Evolutionary conservation across 169 alveolate species (phyloP), one percentile per base, ranked within the genome.

Genomic region (Babesia sp.): DNA sequence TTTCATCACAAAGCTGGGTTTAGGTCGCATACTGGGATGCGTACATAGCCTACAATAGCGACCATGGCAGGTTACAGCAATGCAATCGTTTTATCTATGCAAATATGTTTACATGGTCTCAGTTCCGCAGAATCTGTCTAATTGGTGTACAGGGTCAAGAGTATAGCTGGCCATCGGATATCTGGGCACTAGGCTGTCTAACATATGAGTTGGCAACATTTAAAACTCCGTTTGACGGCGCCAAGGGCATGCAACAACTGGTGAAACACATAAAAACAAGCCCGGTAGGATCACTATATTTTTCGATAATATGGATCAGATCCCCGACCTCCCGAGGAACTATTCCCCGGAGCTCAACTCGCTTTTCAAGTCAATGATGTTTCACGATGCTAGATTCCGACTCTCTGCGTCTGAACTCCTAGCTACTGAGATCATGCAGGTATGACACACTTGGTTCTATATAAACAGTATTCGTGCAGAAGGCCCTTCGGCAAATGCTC

Each of bases 131-230:
- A 42, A 14, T 42, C 16, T 42, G 14, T 14, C 36, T 55, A 20
- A 55, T 29, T 5, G 28, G 8, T 31, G 26, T n/a, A 4, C 45
- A 96, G 91, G 99, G 97, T 54, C 94, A 93, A 74, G 99, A 98
- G 11, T 97, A 96, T 90, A 96, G 96, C 76, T 93, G 97, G 93
- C 98, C 99, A 71, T 95, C 99, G 45, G 99, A 98, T 91, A 94
- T 98, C 7, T 98, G 99, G 99, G 99, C 99, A 0, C 81, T 97
- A 20, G 99, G 99, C 33, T 94, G 96, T 66, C 91, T 94, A 20
- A 61, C 90, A 18, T 91, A 86, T 53, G 97, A 93, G 56, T 61
- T 93, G 50, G 83, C 93, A 42, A 77, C 92, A 5, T 87, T 92
- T 54, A 54, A 72, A 31, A 91, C 94, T n/a, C 97, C 97, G 14